Base-by-base conservation (phyloP, 1,284 basidiomycete genomes). In the Boletus hoseneyae region DNA sequence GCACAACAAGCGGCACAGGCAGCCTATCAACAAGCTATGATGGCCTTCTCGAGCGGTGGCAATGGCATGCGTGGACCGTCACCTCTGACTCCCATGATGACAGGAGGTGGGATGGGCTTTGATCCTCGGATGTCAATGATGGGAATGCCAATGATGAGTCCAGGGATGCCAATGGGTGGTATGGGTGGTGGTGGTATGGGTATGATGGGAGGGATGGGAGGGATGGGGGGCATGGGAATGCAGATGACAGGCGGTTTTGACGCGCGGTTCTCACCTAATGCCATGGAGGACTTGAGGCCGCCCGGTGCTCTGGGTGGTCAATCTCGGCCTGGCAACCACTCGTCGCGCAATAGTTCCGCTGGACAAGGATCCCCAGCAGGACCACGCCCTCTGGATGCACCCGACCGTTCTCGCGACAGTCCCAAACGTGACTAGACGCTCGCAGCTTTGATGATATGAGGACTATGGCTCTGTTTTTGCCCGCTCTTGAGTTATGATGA, bases 11-110 rank as follows among this genome's bases (percentile, higher is more conserved):
- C 85, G 1, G 80, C 88, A 16, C 86, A 89, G 48, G 88, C 91
- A 64, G 93, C 93, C 0, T 95, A 94, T 65, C 87, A 90, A 64
- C 87, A 90, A 66, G 90, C 92, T 18, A 93, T 95, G 88, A 83
- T 91, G 77, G 80, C 87, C 36, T 91, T 90, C 71, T 93, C 90
- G 3, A 82, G 90, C 55, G 77, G 77, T 25, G 88, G 84, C 13
- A 85, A 65, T 46, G 76, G 70, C 16, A 70, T 66, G 30, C 60
- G 64, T n/a, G 66, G 66, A 42, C 42, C 64, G 16, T 57, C 67
- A 25, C 59, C 62, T 15, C 57, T 81, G 55, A 75, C 74, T 49
- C 79, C 79, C 27, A 80, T 79, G 73, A 80, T 83, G 82, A 77
- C 79, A 3, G 77, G 79, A 27, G 68, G 64, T 18, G 69, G 66